Evolutionary conservation across 352 stramenopile genomes (phyloP).

Genomic region (Phytophthora tentaculata): DNA sequence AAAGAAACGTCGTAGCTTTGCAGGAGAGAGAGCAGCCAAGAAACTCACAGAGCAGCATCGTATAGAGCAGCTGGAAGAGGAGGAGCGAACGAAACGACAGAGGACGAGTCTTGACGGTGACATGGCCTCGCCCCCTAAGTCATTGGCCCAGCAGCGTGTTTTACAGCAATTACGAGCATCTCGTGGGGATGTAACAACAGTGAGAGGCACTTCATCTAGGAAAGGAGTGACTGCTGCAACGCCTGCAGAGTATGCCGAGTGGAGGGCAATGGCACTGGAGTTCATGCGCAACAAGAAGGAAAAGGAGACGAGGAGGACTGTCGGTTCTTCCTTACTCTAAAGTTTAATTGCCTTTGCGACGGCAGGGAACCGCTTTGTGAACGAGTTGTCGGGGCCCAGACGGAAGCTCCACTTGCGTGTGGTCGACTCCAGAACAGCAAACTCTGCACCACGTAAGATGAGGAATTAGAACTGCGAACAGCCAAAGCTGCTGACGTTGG

Average conservation of each 20-base stretch:
- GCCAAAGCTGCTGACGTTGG: neutral
- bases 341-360: constrained; percentile 58
- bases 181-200: constrained; percentile 2
- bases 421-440: constrained; percentile 49
- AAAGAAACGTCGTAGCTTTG: constrained; percentile 33
- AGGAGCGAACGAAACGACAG: constrained; percentile 38
- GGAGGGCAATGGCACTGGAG: constrained; percentile 33
- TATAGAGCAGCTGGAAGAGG: constrained; percentile 31
- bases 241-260: constrained; percentile 40
- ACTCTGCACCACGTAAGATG: constrained; percentile 37
- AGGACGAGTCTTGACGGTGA: constrained; percentile 14
- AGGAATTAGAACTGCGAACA: constrained; percentile 11
- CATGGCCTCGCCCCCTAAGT: constrained; percentile 17
- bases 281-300: constrained; percentile 43
- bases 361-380: constrained; percentile 55
- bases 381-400: constrained; percentile 51
- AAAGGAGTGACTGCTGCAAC: constrained; percentile 19
- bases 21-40: constrained; percentile 20
- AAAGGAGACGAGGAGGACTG: constrained; percentile 12
- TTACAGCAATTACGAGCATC: constrained; percentile 29
- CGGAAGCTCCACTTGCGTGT: constrained; percentile 66
- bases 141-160: constrained; percentile 25
- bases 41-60: constrained; percentile 30
- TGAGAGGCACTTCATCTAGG: constrained; percentile 5
- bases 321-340: too few species aligned